A percentile compares a stretch with the other conserved stretches of the same genome.
These are phyloP conservation scores for Rhododendron ovatum DNA, from an alignment of 148 eudicot genomes.

Conservation along the genomic window DNA sequence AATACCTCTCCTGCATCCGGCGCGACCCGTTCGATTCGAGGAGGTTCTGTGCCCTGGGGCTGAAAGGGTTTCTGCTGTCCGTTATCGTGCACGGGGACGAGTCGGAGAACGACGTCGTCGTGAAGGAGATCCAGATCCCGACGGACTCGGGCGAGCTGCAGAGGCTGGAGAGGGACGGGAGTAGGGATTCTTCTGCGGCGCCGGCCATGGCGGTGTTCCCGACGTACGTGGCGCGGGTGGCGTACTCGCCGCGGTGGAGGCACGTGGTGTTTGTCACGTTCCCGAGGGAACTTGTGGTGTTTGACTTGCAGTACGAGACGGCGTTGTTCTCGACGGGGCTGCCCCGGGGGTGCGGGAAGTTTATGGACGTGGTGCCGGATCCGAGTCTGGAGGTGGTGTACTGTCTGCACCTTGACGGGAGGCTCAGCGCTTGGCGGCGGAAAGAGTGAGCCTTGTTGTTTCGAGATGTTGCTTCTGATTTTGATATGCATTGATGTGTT, in stretches of 20 bases:
- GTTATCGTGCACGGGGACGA: conserved; percentile 50
- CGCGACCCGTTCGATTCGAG: conserved; percentile 88
- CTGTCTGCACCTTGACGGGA: conserved; percentile 86
- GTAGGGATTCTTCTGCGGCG: conserved; percentile 17
- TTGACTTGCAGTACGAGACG: conserved; percentile 75
- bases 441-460: conserved; percentile 57
- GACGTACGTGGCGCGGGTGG: conserved; percentile 50
- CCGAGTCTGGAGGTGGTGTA: conserved; percentile 58
- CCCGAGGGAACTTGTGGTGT: conserved; percentile 91
- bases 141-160: conserved; percentile 55
- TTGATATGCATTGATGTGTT: neutral
- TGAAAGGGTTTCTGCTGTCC: conserved; percentile 58
- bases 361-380: conserved; percentile 83
- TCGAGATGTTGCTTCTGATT: neutral
- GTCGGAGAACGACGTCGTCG: conserved; percentile 45
- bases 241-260: conserved; percentile 82
- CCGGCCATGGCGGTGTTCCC: conserved; percentile 72
- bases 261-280: conserved; percentile 66
- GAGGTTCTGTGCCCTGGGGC: conserved; percentile 55
- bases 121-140: conserved; percentile 52
- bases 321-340: conserved; percentile 43
- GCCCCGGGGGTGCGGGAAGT: conserved; percentile 81
- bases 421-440: conserved; percentile 80
- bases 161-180: conserved; percentile 66
- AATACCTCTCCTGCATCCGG: conserved; percentile 59